Conservation (phyloP, 2,329 filamentous ascomycete species). For the Coleophoma cylindrospora region DNA sequence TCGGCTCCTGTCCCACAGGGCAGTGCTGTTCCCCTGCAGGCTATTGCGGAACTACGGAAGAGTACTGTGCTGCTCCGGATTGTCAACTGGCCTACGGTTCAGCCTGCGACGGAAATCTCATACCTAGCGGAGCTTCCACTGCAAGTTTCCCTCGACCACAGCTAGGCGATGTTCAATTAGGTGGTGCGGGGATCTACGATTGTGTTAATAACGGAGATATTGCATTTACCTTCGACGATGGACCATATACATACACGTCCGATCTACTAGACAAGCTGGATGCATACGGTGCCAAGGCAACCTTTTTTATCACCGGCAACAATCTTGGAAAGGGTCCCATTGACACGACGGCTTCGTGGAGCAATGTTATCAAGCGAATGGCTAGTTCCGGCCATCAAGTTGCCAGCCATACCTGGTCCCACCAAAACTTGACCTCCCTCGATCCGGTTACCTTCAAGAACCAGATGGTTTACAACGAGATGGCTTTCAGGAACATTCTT, state of each 20-base stretch:
- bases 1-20: slow-evolving; percentile 17
- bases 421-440: slow-evolving; percentile 41
- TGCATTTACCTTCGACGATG: slow-evolving; percentile 64
- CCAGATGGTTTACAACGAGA: slow-evolving; percentile 48
- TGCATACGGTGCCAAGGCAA: slow-evolving; percentile 56
- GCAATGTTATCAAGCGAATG: slow-evolving; percentile 36
- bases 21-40: slow-evolving; percentile 22
- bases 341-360: slow-evolving; percentile 34
- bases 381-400: slow-evolving; percentile 46
- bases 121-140: slow-evolving; percentile 50
- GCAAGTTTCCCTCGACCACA: slow-evolving; percentile 41
- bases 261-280: slow-evolving; percentile 57
- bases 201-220: slow-evolving; percentile 51
- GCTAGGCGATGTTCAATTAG: slow-evolving; percentile 49
- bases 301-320: slow-evolving; percentile 54
- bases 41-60: slow-evolving; percentile 21
- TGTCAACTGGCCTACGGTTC: slow-evolving; percentile 58
- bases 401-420: slow-evolving; percentile 52
- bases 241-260: slow-evolving; percentile 55
- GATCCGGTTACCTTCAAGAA: slow-evolving; percentile 36
- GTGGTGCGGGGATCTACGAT: slow-evolving; percentile 50
- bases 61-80: slow-evolving; percentile 56
- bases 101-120: slow-evolving; percentile 53
- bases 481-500: slow-evolving; percentile 49
- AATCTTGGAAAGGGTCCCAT: slow-evolving; percentile 36